Conservation (phyloP, 208 protist species). For the Herpetomonas tarakana region DNA sequence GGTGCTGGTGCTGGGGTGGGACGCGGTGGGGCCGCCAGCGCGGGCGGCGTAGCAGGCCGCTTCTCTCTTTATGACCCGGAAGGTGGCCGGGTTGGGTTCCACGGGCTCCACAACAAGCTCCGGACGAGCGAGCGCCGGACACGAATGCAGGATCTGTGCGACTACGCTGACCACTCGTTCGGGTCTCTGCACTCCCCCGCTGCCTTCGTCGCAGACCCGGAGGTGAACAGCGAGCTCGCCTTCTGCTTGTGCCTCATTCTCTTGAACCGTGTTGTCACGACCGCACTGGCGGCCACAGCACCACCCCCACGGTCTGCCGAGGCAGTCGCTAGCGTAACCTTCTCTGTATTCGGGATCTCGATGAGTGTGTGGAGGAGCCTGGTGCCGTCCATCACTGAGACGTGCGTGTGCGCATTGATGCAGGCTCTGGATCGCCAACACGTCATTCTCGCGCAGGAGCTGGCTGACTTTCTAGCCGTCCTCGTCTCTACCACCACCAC, state of each 20-base stretch:
- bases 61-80: background rate
- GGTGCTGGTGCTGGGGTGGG: background rate
- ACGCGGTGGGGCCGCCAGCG: too few relatives aligned
- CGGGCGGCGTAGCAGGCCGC: too few relatives aligned
- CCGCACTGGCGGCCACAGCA: background rate
- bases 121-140: background rate
- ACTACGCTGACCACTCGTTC: slow-evolving; percentile 2
- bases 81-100: too few relatives aligned
- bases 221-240: slow-evolving; percentile 11
- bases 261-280: slow-evolving; percentile 8
- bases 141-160: background rate
- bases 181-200: slow-evolving; percentile 7
- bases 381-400: slow-evolving; percentile 1
- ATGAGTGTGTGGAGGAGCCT: slow-evolving; percentile 1
- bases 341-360: slow-evolving; percentile 1
- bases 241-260: slow-evolving; percentile 9
- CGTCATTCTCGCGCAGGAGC: background rate
- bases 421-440: background rate
- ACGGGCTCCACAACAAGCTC: background rate
- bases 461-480: slow-evolving; percentile 2
- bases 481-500: background rate
- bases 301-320: background rate
- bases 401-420: background rate
- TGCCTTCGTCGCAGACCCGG: slow-evolving; percentile 7
- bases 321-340: background rate